Percentiles rank a stretch among this genome's conserved stretches.
These are phyloP conservation scores for Waltiozyma sp. DNA, from an alignment of 1,139 yeast genomes.

Conservation along the genomic window DNA sequence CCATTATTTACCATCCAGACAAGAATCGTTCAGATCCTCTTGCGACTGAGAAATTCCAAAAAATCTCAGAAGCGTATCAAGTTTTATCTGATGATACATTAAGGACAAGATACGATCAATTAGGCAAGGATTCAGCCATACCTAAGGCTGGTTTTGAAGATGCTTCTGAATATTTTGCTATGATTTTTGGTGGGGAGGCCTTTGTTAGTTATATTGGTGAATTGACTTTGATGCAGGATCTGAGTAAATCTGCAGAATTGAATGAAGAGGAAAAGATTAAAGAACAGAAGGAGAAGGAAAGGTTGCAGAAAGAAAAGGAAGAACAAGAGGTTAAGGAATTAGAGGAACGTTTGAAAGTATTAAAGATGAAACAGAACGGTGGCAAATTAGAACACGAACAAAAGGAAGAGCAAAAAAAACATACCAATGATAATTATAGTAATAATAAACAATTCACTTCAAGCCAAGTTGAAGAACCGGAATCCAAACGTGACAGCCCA, in stretches of 20 bases:
- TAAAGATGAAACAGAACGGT: neutral
- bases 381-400: neutral
- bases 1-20: conserved; percentile 83
- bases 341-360: conserved; percentile 1
- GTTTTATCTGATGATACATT: conserved; percentile 68
- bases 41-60: conserved; percentile 57
- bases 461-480: conserved; percentile 1
- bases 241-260: conserved; percentile 51
- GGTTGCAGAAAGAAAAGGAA: conserved; percentile 16
- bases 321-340: conserved; percentile 4
- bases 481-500: conserved; percentile 1
- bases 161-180: conserved; percentile 64
- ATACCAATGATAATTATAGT: neutral
- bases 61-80: conserved; percentile 60
- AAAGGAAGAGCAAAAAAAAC: neutral
- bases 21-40: conserved; percentile 72
- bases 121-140: conserved; percentile 74
- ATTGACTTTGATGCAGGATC: conserved; percentile 70
- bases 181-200: conserved; percentile 85
- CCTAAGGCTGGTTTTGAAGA: conserved; percentile 84
- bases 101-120: conserved; percentile 70
- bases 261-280: conserved; percentile 29
- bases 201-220: conserved; percentile 87
- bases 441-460: no score
- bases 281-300: conserved; percentile 22